Evolutionary conservation across 345 rosid species (phyloP).

Genomic region (Abelmoschus esculentus): DNA sequence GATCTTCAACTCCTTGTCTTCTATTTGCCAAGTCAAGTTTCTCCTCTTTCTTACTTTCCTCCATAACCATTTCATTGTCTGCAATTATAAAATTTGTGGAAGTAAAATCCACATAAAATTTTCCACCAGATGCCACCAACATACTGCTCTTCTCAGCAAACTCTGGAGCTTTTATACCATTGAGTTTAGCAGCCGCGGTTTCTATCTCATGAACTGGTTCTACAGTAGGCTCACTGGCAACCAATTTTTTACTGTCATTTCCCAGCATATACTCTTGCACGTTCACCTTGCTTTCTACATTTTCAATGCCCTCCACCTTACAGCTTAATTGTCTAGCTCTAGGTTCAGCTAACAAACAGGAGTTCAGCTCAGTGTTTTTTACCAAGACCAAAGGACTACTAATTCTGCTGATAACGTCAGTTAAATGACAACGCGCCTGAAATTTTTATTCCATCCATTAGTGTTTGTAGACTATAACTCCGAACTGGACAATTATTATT

Average conservation of each 20-base stretch:
- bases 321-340: conserved; percentile 16
- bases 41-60: conserved; percentile 18
- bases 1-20: conserved; percentile 12
- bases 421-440: conserved; percentile 29
- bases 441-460: conserved; percentile 4
- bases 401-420: conserved; percentile 17
- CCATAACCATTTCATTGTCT: conserved; percentile 14
- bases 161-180: conserved; percentile 13
- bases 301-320: neutral
- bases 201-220: conserved; percentile 20
- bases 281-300: conserved; percentile 14
- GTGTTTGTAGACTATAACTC: neutral
- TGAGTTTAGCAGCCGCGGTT: conserved; percentile 9
- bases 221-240: conserved; percentile 17
- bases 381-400: conserved; percentile 7
- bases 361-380: conserved; percentile 18
- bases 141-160: conserved; percentile 18
- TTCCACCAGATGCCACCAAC: conserved; percentile 6
- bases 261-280: neutral
- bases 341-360: conserved; percentile 24
- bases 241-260: conserved; percentile 12
- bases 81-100: conserved; percentile 13
- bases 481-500: neutral
- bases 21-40: conserved; percentile 16
- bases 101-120: conserved; percentile 9